Base-by-base conservation (phyloP, 2,329 filamentous ascomycete species). In the Lachnellula arida region DNA sequence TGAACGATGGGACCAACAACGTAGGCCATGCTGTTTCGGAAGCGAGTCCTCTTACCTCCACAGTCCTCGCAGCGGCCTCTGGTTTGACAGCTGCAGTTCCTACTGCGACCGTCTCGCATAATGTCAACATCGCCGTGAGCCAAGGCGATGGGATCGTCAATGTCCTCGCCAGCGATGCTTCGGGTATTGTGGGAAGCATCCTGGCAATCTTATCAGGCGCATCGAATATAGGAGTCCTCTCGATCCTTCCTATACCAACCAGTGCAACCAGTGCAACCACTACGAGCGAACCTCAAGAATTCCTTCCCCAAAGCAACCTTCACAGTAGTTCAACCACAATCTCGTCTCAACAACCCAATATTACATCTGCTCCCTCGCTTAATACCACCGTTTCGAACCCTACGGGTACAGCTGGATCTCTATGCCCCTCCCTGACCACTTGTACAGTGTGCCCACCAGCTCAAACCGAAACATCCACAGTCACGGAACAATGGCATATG, bases 401-500 rank as follows among this genome's bases (percentile, higher is more conserved):
- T 14, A 34, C 39, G 4, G 23, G 12, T 37, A 17, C 51, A 4
- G 8, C 37, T 23, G 9, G 44, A 17, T 51, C 28, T 32, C 28
- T 32, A 32, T 32, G 28, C 28, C 28, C 28, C 28, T 11, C 48
- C 46, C 17, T 55, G 14, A 42, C 50, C 15, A 53, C 54, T 15
- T 19, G 55, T 35, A 52, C 46, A 12, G 44, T 57, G 12, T 65
- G 56, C 53, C 55, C 51, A 54, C 51, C 52, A 48, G 39, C 52
- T 15, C 43, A 46, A 14, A 65, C 62, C 1, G 54, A 54, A 28
- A 63, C 60, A 23, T 62, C 51, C 19, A 66, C 63, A 7, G 52
- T 60, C 4, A 66, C 64, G 2, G 64, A 66, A 49, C 63, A 60
- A 7, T 66, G 62, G 62, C 57, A 63, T 54, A 63, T 61, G 47